phyloP scores from a whole-genome alignment of 1,284 basidiomycete genomes.

The Ganoderma sp. region DNA sequence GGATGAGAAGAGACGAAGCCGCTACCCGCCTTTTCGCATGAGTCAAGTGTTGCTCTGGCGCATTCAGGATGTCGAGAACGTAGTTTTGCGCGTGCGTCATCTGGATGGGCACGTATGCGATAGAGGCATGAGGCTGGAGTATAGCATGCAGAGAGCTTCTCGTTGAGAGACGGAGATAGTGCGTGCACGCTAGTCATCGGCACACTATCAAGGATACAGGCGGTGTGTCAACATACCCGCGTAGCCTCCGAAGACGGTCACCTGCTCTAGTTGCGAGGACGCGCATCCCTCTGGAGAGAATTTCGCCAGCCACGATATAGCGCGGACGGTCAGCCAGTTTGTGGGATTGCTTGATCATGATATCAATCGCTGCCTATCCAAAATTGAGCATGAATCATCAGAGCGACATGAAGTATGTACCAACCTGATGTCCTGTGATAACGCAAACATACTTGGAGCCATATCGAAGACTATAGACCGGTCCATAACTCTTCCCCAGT shows the following conservation, averaged over 20 bases:
- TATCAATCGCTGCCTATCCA: conserved; percentile 30
- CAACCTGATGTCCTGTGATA: conserved; percentile 28
- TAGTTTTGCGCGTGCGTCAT: conserved; percentile 25
- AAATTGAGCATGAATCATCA: neutral
- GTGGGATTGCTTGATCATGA: conserved; percentile 32
- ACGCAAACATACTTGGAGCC: conserved; percentile 29
- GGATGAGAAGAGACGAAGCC: neutral
- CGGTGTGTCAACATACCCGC: conserved; percentile 19
- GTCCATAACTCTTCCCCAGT: conserved; percentile 31
- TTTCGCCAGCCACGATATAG: conserved; percentile 28
- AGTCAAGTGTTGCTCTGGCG: conserved; percentile 17
- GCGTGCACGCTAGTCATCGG: neutral
- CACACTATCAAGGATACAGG: too few relatives aligned
- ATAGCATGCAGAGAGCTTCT: conserved; percentile 23
- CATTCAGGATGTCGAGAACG: conserved; percentile 22
- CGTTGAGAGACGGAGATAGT: neutral
- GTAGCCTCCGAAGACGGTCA: conserved; percentile 28
- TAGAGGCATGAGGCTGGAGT: conserved; percentile 23
- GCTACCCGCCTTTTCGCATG: conserved; percentile 13
- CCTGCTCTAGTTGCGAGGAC: conserved; percentile 27
- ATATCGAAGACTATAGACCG: conserved; percentile 32
- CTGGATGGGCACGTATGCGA: conserved; percentile 25
- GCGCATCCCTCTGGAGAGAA: conserved; percentile 30
- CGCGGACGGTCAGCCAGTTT: conserved; percentile 32
- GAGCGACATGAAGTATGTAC: neutral